These are phyloP conservation scores for Candida ficus DNA, from an alignment of 805 yeast species.

Conservation along the genomic window DNA sequence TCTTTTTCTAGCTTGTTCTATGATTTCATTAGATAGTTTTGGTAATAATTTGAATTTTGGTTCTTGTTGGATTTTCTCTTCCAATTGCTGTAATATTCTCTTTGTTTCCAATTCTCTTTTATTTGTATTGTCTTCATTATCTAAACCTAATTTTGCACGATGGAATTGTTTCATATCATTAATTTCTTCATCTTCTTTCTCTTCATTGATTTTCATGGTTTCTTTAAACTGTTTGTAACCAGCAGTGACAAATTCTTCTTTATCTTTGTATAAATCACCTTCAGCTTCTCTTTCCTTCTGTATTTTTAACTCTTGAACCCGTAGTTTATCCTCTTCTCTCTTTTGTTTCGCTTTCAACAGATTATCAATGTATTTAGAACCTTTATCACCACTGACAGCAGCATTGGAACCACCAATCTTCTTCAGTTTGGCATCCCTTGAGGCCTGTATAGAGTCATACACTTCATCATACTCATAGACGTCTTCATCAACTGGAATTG, in stretches of 20 bases:
- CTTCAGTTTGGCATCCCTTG: conserved; percentile 10
- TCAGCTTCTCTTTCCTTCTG: conserved; percentile 36
- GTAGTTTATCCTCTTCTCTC: conserved; percentile 42
- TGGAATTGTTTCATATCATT: not conserved
- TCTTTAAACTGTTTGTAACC: conserved; percentile 36
- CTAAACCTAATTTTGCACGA: no score
- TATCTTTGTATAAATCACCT: conserved; percentile 32
- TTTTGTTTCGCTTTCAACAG: conserved; percentile 39
- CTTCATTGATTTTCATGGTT: conserved; percentile 4
- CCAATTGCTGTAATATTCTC: conserved; percentile 5
- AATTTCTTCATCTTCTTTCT: not conserved
- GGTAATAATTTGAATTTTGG: conserved; percentile 15
- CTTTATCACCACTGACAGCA: no score
- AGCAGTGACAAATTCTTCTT: conserved; percentile 43
- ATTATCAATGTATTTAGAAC: conserved; percentile 34
- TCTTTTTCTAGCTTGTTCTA: conserved; percentile 14
- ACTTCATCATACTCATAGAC: conserved; percentile 42
- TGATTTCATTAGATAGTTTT: conserved; percentile 9
- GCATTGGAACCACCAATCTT: conserved; percentile 1
- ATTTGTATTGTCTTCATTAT: not conserved
- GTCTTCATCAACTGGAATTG: not conserved
- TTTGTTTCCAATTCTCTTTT: conserved; percentile 8
- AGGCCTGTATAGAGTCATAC: conserved; percentile 34
- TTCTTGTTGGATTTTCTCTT: not conserved
- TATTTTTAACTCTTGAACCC: conserved; percentile 32